Evolutionary conservation across 2,329 filamentous ascomycete species (phyloP).

Genomic region (Chaetomium olivaceum): DNA sequence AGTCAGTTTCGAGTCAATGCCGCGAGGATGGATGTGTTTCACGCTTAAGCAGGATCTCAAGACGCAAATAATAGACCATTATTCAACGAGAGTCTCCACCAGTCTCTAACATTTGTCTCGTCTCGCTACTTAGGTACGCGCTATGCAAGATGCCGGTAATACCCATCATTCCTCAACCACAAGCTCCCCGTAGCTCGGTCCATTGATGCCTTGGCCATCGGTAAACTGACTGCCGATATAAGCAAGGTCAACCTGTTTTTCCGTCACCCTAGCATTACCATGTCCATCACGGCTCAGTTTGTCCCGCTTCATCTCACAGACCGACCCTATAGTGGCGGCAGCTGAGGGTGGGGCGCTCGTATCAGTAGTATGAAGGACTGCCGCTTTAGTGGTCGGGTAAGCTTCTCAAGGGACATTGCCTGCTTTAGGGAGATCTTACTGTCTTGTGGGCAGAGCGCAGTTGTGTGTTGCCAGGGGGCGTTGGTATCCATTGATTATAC

Average conservation of each 20-base stretch:
- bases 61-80: too few relatives aligned
- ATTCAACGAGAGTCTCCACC: too few relatives aligned
- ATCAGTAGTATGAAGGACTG: neutral
- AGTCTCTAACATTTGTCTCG: too few relatives aligned
- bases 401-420: neutral
- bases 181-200: neutral
- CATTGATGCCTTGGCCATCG: neutral
- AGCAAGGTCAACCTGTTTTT: conserved; percentile 1
- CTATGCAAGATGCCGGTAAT: too few relatives aligned
- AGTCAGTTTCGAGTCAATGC: too few relatives aligned
- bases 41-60: too few relatives aligned
- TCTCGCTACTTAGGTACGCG: too few relatives aligned
- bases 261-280: neutral
- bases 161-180: neutral
- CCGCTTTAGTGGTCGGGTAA: neutral
- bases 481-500: neutral
- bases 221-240: conserved; percentile 1
- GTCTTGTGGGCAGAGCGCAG: neutral
- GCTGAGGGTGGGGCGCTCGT: neutral
- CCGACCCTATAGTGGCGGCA: neutral
- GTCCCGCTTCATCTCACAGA: neutral
- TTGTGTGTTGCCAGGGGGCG: neutral
- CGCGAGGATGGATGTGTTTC: too few relatives aligned
- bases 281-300: neutral
- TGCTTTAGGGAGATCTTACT: neutral